Percentiles rank a stretch among this genome's conserved stretches.
These are phyloP conservation scores for Tylopilus sp. DNA, from an alignment of 768 basidiomycete genomes.

Conservation along the genomic window DNA sequence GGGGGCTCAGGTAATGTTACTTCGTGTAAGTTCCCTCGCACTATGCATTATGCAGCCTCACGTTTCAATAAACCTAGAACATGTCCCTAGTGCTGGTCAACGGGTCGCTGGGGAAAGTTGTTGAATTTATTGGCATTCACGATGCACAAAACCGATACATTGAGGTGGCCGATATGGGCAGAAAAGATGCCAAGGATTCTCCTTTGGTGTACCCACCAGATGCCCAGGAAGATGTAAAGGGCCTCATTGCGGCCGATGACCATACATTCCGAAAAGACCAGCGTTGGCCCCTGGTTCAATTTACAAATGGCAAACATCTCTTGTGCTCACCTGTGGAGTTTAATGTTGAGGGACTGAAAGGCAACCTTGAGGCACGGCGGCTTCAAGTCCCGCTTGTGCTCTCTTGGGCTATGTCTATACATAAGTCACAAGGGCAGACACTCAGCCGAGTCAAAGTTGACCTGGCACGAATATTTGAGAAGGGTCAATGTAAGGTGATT, in stretches of 20 bases:
- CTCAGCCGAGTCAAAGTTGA: slow-evolving; percentile 93
- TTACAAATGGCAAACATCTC: slow-evolving; percentile 28
- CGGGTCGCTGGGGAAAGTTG: slow-evolving; percentile 83
- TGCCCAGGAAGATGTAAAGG: not conserved
- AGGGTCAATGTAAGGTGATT: slow-evolving; percentile 48
- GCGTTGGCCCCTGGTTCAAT: slow-evolving; percentile 35
- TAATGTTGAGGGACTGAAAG: slow-evolving; percentile 31
- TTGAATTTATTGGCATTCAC: slow-evolving; percentile 28
- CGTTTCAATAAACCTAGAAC: slow-evolving; percentile 24
- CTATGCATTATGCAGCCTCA: not conserved
- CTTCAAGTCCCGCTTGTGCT: slow-evolving; percentile 77
- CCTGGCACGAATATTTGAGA: slow-evolving; percentile 86
- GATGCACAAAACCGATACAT: slow-evolving; percentile 29
- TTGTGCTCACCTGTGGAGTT: slow-evolving; percentile 35
- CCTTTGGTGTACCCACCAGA: not conserved
- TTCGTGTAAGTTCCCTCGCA: slow-evolving; percentile 24
- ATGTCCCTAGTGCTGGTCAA: slow-evolving; percentile 58
- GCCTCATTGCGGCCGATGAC: slow-evolving; percentile 16
- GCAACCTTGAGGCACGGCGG: slow-evolving; percentile 33
- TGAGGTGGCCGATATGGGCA: slow-evolving; percentile 27
- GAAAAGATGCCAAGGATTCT: slow-evolving; percentile 6
- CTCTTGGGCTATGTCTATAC: slow-evolving; percentile 98
- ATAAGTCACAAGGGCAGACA: slow-evolving; percentile 98
- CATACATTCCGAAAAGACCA: slow-evolving; percentile 16
- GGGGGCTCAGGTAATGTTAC: slow-evolving; percentile 80